These are phyloP conservation scores for Naganishia friedmannii DNA, from an alignment of 768 basidiomycete species.

Conservation along the genomic window DNA sequence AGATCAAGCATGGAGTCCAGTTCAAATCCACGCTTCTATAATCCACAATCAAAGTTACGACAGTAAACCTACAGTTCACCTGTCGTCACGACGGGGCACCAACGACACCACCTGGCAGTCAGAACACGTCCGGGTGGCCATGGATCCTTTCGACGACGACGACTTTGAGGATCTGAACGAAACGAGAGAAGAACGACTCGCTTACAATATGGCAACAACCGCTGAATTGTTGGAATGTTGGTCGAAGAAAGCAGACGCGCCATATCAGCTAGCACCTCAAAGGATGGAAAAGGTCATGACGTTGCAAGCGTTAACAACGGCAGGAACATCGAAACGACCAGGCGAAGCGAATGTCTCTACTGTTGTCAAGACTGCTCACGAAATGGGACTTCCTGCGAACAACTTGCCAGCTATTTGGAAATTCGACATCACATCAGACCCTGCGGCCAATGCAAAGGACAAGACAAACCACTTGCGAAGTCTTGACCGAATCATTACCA, in stretches of 20 bases:
- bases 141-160: constrained; percentile 12
- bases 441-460: not conserved
- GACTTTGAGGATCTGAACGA: not conserved
- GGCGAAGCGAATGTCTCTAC: too few relatives aligned
- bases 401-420: not conserved
- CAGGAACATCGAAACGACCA: not conserved
- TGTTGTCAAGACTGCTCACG: too few relatives aligned
- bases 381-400: too few relatives aligned
- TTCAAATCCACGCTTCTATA: too few relatives aligned
- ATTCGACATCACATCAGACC: not conserved
- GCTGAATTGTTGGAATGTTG: not conserved
- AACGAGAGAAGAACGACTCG: constrained; percentile 1
- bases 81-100: too few relatives aligned
- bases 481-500: not conserved
- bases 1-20: too few relatives aligned
- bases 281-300: not conserved
- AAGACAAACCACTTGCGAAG: not conserved
- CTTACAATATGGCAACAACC: not conserved
- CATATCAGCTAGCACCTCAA: not conserved
- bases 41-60: too few relatives aligned
- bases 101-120: too few relatives aligned
- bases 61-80: too few relatives aligned
- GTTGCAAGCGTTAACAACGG: not conserved
- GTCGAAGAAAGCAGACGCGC: not conserved
- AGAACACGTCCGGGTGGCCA: not conserved